Base-by-base conservation (phyloP, 345 rosid genomes). In the Acer yangbiense region DNA sequence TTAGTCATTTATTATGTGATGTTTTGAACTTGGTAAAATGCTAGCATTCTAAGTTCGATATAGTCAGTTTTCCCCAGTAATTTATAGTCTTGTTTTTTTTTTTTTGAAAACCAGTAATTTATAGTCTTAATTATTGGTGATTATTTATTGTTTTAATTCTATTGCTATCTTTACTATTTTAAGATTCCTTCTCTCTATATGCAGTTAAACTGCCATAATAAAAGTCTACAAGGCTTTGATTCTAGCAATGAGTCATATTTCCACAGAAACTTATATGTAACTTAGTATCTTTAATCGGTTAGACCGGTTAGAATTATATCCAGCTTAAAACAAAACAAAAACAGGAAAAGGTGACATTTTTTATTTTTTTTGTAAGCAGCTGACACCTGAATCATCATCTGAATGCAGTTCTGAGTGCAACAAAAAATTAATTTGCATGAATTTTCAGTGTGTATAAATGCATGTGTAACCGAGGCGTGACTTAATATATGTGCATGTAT, bases 1-100 rank as follows among this genome's bases (percentile, higher is more conserved):
- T 79, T 70, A 7, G 41, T 11, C 32, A 29, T n/a, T 44, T 81
- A 39, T 77, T 25, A 21, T 73, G 46, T 23, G 44, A 9, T 41
- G 70, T 23, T 57, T 16, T 44, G 29, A 76, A 13, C 11, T 71
- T 25, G 6, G 48, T 75, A 13, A 50, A 50, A 25, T 27, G 44
- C 62, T 0, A 64, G 10, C 29, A 27, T 64, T 48, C 54, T 54
- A 65, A 41, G 39, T 23, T 62, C 16, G 32, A 35, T 75, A 23
- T 17, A 48, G 54, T 66, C 54, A 52, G 20, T 66, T 67, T 20
- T 48, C 46, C 68, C 12, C 21, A 3, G n/a, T 64, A 21, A n/a
- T 60, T 60, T n/a, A 18, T 60, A 20, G 27, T 60, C 21, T 16
- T 60, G n/a, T n/a, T n/a, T n/a, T n/a, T n/a, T n/a, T n/a, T n/a